Base-by-base conservation (phyloP, 352 stramenopile species). In the Pythium dissimile region DNA sequence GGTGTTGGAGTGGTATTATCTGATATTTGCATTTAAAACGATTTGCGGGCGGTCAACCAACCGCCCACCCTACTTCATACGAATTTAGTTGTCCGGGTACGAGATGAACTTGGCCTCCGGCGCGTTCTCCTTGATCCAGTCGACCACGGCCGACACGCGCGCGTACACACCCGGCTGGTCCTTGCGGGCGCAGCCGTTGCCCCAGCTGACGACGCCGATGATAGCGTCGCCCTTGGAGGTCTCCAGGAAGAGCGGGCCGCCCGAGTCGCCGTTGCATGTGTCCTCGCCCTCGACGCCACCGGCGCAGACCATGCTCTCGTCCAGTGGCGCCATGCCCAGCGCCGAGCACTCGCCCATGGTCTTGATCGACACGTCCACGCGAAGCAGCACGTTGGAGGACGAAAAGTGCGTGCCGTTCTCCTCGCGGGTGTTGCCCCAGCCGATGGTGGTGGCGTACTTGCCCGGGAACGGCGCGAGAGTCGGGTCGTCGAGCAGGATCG, bases 201-300 rank as follows among this genome's bases (percentile, higher is more conserved):
- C 62, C 62, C 62, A 69, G 48, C 50, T 63, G 21, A 66, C 50
- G 1, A 66, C 35, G 5, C 62, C 62, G 13, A 69, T 52, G 28
- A 64, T 23, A 1, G 28, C 45, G 5, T 54, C 62, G 8, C 30
- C 34, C 12, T 37, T 27, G n/a, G 59, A 45, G 1, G 23, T 54
- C 21, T 38, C 27, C 2, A 55, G 34, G 27, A 54, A 57, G 2
- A 70, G 37, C n/a, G 62, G 62, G 10, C 62, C 62, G 51, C 62
- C 62, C 15, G 55, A 66, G 62, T 70, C 62, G 13, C 55, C 57
- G 10, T 61, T 30, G 62, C 62, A 70, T 15, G 62, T 24, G 50
- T 66, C 62, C 34, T 63, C 9, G 38, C 34, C 41, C 26, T 34
- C 27, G 3, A 54, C 37, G 11, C 61, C 56, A 15, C 46, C 55